Evolutionary conservation across 1,284 basidiomycete species (phyloP), one percentile per base, ranked within the genome.

Genomic region (Puccinia polysora): DNA sequence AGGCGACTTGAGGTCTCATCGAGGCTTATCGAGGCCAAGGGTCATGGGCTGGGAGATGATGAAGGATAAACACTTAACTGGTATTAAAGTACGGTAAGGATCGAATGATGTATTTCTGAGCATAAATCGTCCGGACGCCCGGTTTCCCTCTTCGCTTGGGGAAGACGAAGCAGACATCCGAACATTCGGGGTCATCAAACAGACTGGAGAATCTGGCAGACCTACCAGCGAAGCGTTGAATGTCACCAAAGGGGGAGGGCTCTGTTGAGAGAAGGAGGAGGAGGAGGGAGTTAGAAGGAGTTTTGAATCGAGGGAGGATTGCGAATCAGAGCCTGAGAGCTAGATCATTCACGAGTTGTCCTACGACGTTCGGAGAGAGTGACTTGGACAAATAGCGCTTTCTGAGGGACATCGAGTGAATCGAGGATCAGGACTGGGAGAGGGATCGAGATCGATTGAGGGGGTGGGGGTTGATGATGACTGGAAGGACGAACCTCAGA

Each of bases 141-240:
- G n/a, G n/a, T 59, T 69, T 69, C 4, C 68, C 68, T 45, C 53
- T 70, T 2, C 56, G 58, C 30, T 62, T 60, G 1, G 68, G 68
- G 28, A 70, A 70, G 1, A 70, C 68, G 28, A 70, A 70, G 32
- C 68, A 70, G 15, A 70, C 68, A 62, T 70, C 68, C 23, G 68
- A 52, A 32, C 68, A 70, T 40, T 70, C 68, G 5, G 68, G 68
- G 38, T 70, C 68, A 30, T 70, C 68, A 30, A 70, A 70, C 5
- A 70, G 36, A 32, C 32, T 60, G 4, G 68, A 62, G 43, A 70
- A 70, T 34, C 68, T 40, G 36, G 68, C 68, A 23, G 68, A 70
- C 6, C 58, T 60, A 18, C 58, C 68, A 15, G 68, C 68, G 30
- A 70, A 70, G 47, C 68, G 68, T 40, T 56, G 45, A 25, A 70